Percentiles rank a stretch among this genome's conserved stretches.
phyloP scores from a whole-genome alignment of 1,139 yeast genomes.

The Kodamaea sp. region DNA sequence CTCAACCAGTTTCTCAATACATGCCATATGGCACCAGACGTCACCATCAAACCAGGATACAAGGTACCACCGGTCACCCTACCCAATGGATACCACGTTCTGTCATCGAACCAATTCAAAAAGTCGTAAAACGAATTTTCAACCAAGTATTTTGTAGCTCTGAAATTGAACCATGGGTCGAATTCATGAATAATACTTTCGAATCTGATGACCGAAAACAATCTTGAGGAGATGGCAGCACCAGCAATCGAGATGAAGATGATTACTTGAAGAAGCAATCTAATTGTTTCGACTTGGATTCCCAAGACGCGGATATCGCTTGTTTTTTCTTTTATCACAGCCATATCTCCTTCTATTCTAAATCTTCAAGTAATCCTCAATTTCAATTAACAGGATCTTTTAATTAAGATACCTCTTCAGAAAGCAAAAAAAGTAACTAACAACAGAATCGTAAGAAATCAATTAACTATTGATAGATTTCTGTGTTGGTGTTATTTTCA shows the following conservation, averaged over 20 bases:
- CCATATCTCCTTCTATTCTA: too few species aligned
- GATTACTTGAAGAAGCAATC: slow-evolving; percentile 54
- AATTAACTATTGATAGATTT: too few species aligned
- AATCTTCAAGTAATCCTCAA: too few species aligned
- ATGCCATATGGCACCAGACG: slow-evolving; percentile 87
- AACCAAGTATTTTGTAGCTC: slow-evolving; percentile 91
- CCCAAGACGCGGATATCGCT: slow-evolving; percentile 28
- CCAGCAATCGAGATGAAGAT: slow-evolving; percentile 74
- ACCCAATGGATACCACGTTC: slow-evolving; percentile 99
- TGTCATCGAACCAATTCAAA: slow-evolving; percentile 96
- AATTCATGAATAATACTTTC: slow-evolving; percentile 98
- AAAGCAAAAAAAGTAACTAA: too few species aligned
- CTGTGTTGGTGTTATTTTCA: too few species aligned
- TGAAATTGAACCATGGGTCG: slow-evolving; percentile 97
- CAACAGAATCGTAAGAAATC: too few species aligned
- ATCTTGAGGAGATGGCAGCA: slow-evolving; percentile 87
- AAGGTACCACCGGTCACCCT: slow-evolving; percentile 98
- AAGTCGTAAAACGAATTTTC: slow-evolving; percentile 83
- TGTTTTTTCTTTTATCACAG: neutral
- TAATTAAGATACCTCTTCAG: too few species aligned
- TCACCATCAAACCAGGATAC: slow-evolving; percentile 98
- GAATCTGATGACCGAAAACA: slow-evolving; percentile 76
- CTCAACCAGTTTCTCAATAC: slow-evolving; percentile 58
- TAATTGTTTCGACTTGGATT: slow-evolving; percentile 36
- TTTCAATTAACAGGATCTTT: too few species aligned